Conservation (phyloP, 2,329 filamentous ascomycete species). For the Aspergillus clavatus region DNA sequence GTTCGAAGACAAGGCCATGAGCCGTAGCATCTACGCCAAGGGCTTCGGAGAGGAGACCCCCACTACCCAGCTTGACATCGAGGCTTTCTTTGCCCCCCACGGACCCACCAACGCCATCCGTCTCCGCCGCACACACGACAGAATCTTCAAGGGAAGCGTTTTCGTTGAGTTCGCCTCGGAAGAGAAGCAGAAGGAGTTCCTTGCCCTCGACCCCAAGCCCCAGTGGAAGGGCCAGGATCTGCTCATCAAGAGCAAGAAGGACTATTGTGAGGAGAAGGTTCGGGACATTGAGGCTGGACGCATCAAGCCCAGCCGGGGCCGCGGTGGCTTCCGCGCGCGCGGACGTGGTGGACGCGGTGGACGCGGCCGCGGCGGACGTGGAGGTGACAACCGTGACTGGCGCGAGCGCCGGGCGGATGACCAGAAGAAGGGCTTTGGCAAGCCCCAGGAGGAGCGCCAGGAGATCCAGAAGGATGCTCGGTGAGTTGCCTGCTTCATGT, state of each 20-base stretch:
- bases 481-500: constrained; percentile 23
- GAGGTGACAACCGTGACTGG: constrained; percentile 37
- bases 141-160: constrained; percentile 89
- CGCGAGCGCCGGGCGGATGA: constrained; percentile 42
- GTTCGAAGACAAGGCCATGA: constrained; percentile 62
- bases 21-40: constrained; percentile 82
- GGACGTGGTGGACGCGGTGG: constrained; percentile 38
- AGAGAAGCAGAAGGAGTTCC: constrained; percentile 73
- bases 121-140: constrained; percentile 69
- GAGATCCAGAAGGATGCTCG: constrained; percentile 39
- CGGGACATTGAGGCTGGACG: constrained; percentile 67
- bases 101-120: constrained; percentile 78
- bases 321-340: constrained; percentile 39
- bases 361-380: constrained; percentile 21
- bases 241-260: constrained; percentile 79
- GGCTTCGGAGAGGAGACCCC: constrained; percentile 83
- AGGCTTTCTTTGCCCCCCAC: constrained; percentile 80
- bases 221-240: constrained; percentile 78
- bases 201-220: constrained; percentile 73
- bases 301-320: constrained; percentile 52
- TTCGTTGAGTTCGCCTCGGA: constrained; percentile 87
- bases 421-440: constrained; percentile 39
- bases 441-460: constrained; percentile 21
- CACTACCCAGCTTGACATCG: constrained; percentile 86
- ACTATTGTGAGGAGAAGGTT: constrained; percentile 75